Conservation (phyloP, 345 rosid species). For the Melastoma malabathricum region DNA sequence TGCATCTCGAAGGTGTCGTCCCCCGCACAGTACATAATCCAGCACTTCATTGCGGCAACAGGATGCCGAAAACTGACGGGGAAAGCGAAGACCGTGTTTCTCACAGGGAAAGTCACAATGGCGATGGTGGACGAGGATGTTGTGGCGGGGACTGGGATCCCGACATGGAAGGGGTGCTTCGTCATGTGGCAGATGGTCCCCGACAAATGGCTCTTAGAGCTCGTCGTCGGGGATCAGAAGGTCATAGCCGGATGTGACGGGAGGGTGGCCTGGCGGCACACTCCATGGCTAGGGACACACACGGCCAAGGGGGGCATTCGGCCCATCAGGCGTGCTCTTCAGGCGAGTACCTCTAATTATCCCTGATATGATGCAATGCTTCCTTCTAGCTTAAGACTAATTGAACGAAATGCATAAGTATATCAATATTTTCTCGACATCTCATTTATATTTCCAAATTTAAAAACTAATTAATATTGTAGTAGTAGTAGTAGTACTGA, state of each 20-base stretch:
- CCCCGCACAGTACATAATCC: constrained; percentile 85
- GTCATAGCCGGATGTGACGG: constrained; percentile 86
- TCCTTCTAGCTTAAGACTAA: neutral
- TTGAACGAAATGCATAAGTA: neutral
- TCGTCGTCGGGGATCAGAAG: constrained; percentile 65
- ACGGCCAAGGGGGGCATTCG: constrained; percentile 80
- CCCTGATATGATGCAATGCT: neutral
- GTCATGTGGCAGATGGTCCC: constrained; percentile 99
- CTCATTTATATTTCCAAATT: neutral
- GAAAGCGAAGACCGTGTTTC: constrained; percentile 58
- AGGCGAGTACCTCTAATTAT: constrained; percentile 67
- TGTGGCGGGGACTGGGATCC: constrained; percentile 16
- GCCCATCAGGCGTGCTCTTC: constrained; percentile 83
- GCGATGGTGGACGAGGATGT: constrained; percentile 56
- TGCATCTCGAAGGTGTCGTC: constrained; percentile 57
- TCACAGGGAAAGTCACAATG: constrained; percentile 76
- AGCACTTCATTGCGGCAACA: constrained; percentile 90
- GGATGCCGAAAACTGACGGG: constrained; percentile 72
- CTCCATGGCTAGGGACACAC: constrained; percentile 84
- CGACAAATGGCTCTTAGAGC: constrained; percentile 79
- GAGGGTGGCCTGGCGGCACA: constrained; percentile 78
- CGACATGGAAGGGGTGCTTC: constrained; percentile 74
- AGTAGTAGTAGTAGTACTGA: too few species aligned
- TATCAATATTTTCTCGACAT: too few species aligned
- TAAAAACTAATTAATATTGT: neutral